Conservation (phyloP, 768 basidiomycete genomes). For the Leccinum broughii region DNA sequence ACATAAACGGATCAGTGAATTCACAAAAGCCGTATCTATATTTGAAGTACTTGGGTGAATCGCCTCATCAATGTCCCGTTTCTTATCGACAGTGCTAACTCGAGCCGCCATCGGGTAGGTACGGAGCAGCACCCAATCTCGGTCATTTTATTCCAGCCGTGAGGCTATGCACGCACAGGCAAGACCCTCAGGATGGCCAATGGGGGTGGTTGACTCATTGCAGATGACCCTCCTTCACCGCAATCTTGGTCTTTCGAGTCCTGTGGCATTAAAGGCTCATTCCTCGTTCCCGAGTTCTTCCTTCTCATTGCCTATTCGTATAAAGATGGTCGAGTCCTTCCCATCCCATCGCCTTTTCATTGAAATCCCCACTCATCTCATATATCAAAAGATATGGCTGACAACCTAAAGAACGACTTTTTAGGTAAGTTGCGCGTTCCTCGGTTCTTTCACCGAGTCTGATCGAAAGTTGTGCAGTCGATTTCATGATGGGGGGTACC, state of each 20-base stretch:
- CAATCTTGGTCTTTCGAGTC: background rate
- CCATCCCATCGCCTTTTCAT: background rate
- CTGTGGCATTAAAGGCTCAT: background rate
- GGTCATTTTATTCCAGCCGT: background rate
- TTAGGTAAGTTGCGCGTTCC: constrained; percentile 11
- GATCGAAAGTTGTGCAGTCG: constrained; percentile 21
- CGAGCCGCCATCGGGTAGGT: background rate
- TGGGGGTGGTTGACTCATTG: background rate
- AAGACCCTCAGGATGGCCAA: background rate
- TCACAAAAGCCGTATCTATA: no score
- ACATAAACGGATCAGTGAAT: background rate
- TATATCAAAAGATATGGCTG: constrained; percentile 8
- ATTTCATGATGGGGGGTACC: constrained; percentile 40
- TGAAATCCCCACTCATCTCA: constrained; percentile 22
- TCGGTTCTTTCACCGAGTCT: constrained; percentile 1
- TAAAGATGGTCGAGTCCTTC: constrained; percentile 1
- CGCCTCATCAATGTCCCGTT: background rate
- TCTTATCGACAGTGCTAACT: background rate
- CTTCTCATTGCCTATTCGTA: constrained; percentile 2
- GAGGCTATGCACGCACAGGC: background rate
- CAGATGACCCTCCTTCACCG: background rate
- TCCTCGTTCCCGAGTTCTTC: constrained; percentile 18
- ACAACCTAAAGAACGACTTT: constrained; percentile 19
- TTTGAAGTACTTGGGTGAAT: no score
- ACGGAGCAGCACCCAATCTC: background rate